These are phyloP conservation scores for Paraconiothyrium brasiliense DNA, from an alignment of 2,329 filamentous ascomycete species.

Conservation along the genomic window DNA sequence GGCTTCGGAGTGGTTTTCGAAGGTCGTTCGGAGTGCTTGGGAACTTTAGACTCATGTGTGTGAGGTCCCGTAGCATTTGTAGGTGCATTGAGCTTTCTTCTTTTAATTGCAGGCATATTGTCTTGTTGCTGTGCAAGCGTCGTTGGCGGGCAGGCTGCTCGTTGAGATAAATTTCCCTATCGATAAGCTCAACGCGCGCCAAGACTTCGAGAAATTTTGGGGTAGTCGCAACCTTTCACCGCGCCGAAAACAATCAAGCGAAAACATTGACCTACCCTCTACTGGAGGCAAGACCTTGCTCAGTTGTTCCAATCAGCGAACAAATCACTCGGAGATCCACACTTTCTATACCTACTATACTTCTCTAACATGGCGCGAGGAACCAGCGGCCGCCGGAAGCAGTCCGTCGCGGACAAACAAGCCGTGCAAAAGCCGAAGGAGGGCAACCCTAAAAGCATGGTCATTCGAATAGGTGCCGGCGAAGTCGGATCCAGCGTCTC, in stretches of 20 bases:
- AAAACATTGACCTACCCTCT: background rate
- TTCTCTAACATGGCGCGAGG: conserved; percentile 38
- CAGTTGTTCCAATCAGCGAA: background rate
- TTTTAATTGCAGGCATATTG: conserved; percentile 54
- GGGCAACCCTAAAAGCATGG: conserved; percentile 92
- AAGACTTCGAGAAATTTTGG: conserved; percentile 33
- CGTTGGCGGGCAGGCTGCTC: background rate
- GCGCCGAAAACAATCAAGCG: background rate
- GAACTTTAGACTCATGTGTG: conserved; percentile 25
- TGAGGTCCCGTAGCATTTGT: conserved; percentile 20
- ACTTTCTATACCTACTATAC: background rate
- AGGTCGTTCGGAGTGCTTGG: conserved; percentile 17
- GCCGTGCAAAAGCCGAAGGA: conserved; percentile 66
- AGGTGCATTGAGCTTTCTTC: conserved; percentile 51
- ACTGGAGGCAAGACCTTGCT: background rate
- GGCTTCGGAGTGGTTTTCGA: conserved; percentile 26
- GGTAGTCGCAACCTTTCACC: conserved; percentile 12
- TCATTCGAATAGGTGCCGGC: conserved; percentile 93
- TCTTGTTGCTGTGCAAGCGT: conserved; percentile 17
- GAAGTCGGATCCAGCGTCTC: conserved; percentile 92
- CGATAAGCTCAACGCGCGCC: conserved; percentile 35
- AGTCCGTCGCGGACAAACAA: conserved; percentile 46
- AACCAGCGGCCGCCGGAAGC: conserved; percentile 44
- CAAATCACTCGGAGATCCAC: background rate
- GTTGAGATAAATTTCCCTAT: conserved; percentile 16